Evolutionary conservation across 768 basidiomycete genomes (phyloP), one percentile per base, ranked within the genome.

Genomic region (Rhodosporidiobolus odoratus): DNA sequence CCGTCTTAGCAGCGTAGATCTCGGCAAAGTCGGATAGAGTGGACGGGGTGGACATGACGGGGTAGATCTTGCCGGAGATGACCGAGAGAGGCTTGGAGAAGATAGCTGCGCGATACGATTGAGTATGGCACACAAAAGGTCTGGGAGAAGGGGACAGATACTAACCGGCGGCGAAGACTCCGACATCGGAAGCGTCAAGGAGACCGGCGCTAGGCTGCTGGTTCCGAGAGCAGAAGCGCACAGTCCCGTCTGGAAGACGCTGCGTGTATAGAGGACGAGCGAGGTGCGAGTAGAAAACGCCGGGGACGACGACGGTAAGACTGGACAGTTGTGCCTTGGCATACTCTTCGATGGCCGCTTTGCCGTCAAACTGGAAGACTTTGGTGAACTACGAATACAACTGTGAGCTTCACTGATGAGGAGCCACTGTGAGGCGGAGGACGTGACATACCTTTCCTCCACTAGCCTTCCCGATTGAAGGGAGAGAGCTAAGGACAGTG

Each of bases 31-130:
- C 37, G 38, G 37, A 6, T 9, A 8, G 2, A 2, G 19, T 4
- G 38, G 10, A 23, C 25, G 25, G 1, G 57, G 57, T 3, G 57
- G 57, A 40, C 38, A 40, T 58, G 9, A 41, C 21, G n/a, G 57
- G 57, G 57, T 58, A 58, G 32, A 34, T 56, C 54, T 56, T 56
- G 57, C 57, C 57, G 7, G 57, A 40, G 38, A 35, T 23, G 57
- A 40, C 7, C 13, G 57, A 40, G 38, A 58, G 21, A 27, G 57
- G 57, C 25, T 40, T 40, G 57, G 57, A 58, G 38, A 58, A n/a
- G 38, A 58, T 58, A n/a, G 57, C 57, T 58, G 54, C 13, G 34
- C 10, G 57, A 15, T 2, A 16, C 10, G 57, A 19, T 57, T 6
- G 41, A 21, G 3, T 19, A 4, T n/a, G 3, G 38, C 4, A 4